Evolutionary conservation across 106 monocot genomes (phyloP).

Genomic region (Platanthera zijinensis): DNA sequence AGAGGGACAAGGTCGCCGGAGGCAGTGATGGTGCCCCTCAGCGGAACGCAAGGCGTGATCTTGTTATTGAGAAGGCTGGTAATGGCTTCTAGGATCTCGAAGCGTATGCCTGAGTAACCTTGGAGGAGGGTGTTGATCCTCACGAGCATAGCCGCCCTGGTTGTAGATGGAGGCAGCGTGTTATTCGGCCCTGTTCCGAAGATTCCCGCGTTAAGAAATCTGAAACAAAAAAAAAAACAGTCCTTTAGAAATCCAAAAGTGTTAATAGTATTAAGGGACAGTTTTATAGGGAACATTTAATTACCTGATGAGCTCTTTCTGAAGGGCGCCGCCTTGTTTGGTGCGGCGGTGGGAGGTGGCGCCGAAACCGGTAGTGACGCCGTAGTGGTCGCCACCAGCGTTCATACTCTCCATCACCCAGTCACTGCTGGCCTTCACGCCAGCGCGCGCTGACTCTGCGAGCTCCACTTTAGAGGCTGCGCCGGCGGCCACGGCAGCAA

Average conservation of each 20-base stretch:
- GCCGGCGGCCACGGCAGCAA: slow-evolving; percentile 10
- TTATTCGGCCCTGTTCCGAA: neutral
- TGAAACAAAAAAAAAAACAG: too few species aligned
- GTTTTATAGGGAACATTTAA: too few species aligned
- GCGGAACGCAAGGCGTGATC: slow-evolving; percentile 25
- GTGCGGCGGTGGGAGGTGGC: slow-evolving; percentile 62
- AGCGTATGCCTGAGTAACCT: slow-evolving; percentile 16
- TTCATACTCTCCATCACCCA: slow-evolving; percentile 33
- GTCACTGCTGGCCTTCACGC: slow-evolving; percentile 28
- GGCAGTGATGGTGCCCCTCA: slow-evolving; percentile 35
- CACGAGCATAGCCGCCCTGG: slow-evolving; percentile 25
- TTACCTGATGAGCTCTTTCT: slow-evolving; percentile 31
- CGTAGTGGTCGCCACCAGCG: slow-evolving; percentile 41
- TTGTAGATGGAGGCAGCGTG: neutral
- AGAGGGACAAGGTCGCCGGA: slow-evolving; percentile 37
- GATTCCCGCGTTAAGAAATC: slow-evolving; percentile 43
- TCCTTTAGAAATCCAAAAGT: too few species aligned
- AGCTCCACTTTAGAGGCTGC: slow-evolving; percentile 8
- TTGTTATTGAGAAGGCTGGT: slow-evolving; percentile 22
- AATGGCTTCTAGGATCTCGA: slow-evolving; percentile 35
- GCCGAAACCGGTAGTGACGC: slow-evolving; percentile 65
- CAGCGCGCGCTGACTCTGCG: slow-evolving; percentile 6
- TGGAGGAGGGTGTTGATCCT: slow-evolving; percentile 15
- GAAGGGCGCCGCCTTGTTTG: slow-evolving; percentile 26
- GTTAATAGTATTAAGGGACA: too few species aligned